These are phyloP conservation scores for Komagataea norvegica DNA, from an alignment of 1,139 yeast genomes.

Conservation along the genomic window DNA sequence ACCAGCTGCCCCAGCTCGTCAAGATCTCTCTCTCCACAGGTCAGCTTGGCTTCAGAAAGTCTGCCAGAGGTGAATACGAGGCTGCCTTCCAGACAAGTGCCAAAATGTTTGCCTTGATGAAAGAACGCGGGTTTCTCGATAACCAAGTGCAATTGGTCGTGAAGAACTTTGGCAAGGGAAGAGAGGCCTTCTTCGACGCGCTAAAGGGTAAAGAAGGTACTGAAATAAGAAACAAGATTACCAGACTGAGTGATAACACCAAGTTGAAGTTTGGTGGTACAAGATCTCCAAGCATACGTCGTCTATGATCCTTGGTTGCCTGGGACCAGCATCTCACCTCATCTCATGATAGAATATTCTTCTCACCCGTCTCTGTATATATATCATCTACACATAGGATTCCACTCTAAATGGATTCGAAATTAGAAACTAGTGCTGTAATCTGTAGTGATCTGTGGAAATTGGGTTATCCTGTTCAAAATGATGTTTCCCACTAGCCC, in stretches of 20 bases:
- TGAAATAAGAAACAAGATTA: conserved; percentile 55
- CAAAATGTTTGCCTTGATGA: conserved; percentile 65
- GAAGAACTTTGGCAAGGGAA: conserved; percentile 82
- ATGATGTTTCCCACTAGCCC: no score
- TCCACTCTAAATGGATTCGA: no score
- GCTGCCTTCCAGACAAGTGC: conserved; percentile 88
- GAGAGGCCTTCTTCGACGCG: conserved; percentile 82
- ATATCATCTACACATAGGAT: no score
- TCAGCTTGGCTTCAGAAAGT: conserved; percentile 68
- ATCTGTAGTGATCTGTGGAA: no score
- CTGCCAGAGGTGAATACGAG: conserved; percentile 86
- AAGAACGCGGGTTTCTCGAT: conserved; percentile 50
- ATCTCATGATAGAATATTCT: no score
- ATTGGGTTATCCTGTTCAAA: no score
- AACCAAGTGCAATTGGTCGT: conserved; percentile 68
- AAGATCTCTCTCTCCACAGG: conserved; percentile 67
- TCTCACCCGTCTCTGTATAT: no score
- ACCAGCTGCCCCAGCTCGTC: conserved; percentile 76
- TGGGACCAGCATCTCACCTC: no score
- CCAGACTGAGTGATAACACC: conserved; percentile 72
- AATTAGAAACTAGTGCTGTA: no score
- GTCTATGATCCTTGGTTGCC: conserved; percentile 42
- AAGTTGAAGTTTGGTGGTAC: conserved; percentile 89
- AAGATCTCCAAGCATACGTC: conserved; percentile 77
- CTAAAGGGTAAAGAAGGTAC: conserved; percentile 88